Conservation (phyloP, 225 moss, liverwort and hornwort genomes). For the Marchantia polymorpha region DNA sequence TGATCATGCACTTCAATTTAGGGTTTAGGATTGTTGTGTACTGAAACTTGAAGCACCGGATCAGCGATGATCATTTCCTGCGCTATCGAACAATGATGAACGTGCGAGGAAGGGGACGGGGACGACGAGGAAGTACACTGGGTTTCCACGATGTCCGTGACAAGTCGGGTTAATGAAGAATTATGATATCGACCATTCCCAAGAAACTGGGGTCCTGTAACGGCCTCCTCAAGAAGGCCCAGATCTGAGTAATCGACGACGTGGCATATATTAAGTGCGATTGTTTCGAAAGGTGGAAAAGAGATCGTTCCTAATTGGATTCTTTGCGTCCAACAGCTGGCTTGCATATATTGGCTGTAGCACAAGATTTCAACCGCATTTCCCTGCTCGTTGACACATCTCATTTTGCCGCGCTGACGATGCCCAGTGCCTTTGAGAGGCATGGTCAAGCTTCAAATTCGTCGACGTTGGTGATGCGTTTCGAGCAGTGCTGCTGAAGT, state of each 20-base stretch:
- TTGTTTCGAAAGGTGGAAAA: background rate
- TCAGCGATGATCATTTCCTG: no score
- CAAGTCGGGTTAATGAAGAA: no score
- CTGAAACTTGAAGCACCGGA: no score
- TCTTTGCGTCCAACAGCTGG: background rate
- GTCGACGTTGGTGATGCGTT: background rate
- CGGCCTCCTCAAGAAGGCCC: background rate
- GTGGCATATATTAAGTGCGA: background rate
- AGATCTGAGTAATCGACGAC: background rate
- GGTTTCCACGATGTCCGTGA: no score
- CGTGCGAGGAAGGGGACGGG: no score
- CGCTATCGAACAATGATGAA: no score
- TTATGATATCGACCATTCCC: background rate
- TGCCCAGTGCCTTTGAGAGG: background rate
- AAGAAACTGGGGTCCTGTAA: constrained; percentile 9
- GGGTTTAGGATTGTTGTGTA: no score
- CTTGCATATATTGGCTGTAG: background rate
- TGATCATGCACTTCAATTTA: no score
- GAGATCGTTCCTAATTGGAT: background rate
- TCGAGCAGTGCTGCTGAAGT: background rate
- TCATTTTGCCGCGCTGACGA: background rate
- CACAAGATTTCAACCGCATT: background rate
- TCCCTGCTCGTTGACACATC: background rate
- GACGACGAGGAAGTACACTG: no score
- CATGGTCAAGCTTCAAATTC: background rate